Percentiles rank a stretch among this genome's conserved stretches.
These are phyloP conservation scores for Boletus subluridellus DNA, from an alignment of 1,284 basidiomycete species.

Conservation along the genomic window DNA sequence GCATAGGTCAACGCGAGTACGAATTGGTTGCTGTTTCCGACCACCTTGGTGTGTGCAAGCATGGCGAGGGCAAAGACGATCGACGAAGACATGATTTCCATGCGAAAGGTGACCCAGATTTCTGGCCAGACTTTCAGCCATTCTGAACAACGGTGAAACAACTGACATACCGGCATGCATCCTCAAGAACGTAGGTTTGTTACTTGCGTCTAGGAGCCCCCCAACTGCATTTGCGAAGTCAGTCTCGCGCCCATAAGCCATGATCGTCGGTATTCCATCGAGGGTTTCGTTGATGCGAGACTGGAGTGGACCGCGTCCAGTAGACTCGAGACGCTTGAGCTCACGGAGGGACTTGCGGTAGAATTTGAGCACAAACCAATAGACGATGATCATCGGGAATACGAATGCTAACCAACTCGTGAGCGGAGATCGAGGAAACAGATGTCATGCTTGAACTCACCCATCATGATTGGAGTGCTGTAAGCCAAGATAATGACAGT, in stretches of 20 bases:
- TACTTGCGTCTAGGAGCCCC: slow-evolving; percentile 25
- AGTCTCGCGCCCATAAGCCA: slow-evolving; percentile 29
- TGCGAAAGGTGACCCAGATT: slow-evolving; percentile 33
- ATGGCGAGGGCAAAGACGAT: slow-evolving; percentile 26
- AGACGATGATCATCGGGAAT: slow-evolving; percentile 19
- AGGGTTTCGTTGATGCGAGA: slow-evolving; percentile 32
- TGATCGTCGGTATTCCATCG: slow-evolving; percentile 32
- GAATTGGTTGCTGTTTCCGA: slow-evolving; percentile 26
- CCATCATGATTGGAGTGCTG: slow-evolving; percentile 30
- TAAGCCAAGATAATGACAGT: slow-evolving; percentile 25
- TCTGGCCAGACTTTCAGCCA: slow-evolving; percentile 18
- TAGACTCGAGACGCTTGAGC: slow-evolving; percentile 33
- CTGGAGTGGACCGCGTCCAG: slow-evolving; percentile 29
- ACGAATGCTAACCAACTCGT: slow-evolving; percentile 19
- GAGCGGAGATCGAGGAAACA: neutral
- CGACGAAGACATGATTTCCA: slow-evolving; percentile 30
- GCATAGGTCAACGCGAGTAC: slow-evolving; percentile 31
- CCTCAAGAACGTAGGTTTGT: slow-evolving; percentile 30
- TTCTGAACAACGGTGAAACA: neutral
- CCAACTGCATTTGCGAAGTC: slow-evolving; percentile 27
- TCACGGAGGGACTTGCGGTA: slow-evolving; percentile 33
- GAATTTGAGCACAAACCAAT: slow-evolving; percentile 32
- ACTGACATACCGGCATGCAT: slow-evolving; percentile 24
- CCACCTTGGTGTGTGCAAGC: slow-evolving; percentile 29
- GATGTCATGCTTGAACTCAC: slow-evolving; percentile 15